Base-by-base conservation (phyloP, 1,284 basidiomycete genomes). In the Sporisorium scitamineum region DNA sequence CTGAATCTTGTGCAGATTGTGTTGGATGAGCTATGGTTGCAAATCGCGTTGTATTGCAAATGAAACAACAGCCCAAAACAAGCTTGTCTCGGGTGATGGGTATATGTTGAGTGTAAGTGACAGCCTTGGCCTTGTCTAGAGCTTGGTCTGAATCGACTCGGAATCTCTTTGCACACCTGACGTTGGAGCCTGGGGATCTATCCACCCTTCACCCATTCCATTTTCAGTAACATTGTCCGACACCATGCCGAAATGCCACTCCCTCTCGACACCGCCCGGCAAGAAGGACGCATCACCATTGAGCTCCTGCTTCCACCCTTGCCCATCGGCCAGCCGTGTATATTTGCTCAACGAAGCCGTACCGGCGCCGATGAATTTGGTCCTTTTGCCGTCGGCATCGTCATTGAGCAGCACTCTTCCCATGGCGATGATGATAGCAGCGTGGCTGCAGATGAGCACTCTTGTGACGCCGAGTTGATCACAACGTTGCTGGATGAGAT, bases 391-490 rank as follows among this genome's bases (percentile, higher is more conserved):
- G 48, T 68, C 54, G 22, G 59, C 50, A 42, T 73, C 74, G 47
- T 91, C 88, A 1, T 88, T 90, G 6, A 90, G 71, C 41, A 94
- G 87, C 42, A 87, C 89, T 59, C 90, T 87, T 5, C 89, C 89
- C 47, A 95, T 88, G 3, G 91, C 90, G 70, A 93, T 93, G 68
- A 89, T 87, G 5, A 92, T 91, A 16, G 93, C 93, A 0, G 93
- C 93, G 83, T 95, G 93, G 65, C 90, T 90, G 72, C 93, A 88
- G 29, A 95, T 85, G 39, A 94, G 81, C 14, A 94, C 87, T 8
- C 88, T 87, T 65, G 83, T 86, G 73, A 89, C 87, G 83, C 87
- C 85, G 11, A 73, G 65, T 16, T 70, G 44, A 4, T 61, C 45
- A 50, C 81, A 80, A 1, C 80, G 66, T 26, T 52, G 27, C 5